Percentiles rank a stretch among this genome's conserved stretches.
phyloP scores from a whole-genome alignment of 495 filamentous ascomycete genomes.

The Aspergillus diversus region DNA sequence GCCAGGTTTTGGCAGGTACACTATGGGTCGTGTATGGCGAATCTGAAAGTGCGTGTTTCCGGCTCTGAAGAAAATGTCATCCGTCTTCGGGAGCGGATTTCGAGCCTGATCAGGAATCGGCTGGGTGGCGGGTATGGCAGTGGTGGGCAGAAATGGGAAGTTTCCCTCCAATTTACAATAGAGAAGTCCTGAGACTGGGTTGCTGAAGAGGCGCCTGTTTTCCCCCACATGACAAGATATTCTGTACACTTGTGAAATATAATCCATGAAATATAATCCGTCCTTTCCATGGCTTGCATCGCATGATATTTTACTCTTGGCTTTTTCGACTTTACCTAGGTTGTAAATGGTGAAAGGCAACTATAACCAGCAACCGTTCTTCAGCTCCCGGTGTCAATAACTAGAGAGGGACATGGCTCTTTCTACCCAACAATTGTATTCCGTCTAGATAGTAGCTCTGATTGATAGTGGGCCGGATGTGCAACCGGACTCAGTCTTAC shows the following conservation, averaged over 20 bases:
- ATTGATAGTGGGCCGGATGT: background rate
- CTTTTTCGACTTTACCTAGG: background rate
- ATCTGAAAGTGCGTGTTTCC: conserved; percentile 75
- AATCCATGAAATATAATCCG: background rate
- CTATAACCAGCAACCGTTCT: too few relatives aligned
- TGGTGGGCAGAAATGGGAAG: conserved; percentile 88
- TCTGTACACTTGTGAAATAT: conserved; percentile 4
- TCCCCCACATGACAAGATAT: background rate
- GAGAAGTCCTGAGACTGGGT: conserved; percentile 34
- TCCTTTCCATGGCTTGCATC: background rate
- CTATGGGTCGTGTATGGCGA: conserved; percentile 95
- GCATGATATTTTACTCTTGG: background rate
- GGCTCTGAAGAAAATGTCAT: conserved; percentile 67
- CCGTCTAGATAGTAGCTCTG: background rate
- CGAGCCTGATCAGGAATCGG: conserved; percentile 78
- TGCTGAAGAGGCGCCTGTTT: background rate
- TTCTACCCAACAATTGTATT: too few relatives aligned
- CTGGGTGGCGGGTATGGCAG: conserved; percentile 85
- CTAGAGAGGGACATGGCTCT: too few relatives aligned
- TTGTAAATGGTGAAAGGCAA: background rate
- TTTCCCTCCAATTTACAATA: conserved; percentile 57
- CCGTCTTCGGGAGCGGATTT: conserved; percentile 72
- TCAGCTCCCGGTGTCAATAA: too few relatives aligned
- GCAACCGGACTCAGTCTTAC: background rate
- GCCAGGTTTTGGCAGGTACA: conserved; percentile 98